These are phyloP conservation scores for Talaromyces sp. DNA, from an alignment of 2,329 filamentous ascomycete genomes.

Conservation along the genomic window DNA sequence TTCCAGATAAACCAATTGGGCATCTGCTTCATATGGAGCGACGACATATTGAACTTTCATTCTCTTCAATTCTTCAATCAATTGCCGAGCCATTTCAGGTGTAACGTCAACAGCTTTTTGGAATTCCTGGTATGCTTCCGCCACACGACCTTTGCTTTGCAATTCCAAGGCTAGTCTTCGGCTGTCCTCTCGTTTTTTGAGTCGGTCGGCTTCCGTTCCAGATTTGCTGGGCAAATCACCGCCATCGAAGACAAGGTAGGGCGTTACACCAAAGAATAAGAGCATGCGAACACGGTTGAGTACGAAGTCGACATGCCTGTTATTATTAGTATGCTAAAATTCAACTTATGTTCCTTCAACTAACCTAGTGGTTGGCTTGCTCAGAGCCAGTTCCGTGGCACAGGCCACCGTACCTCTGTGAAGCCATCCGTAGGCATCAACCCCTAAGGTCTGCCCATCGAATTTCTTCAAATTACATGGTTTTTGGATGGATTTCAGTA, in stretches of 20 bases:
- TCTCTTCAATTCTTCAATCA: conserved; percentile 89
- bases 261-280: conserved; percentile 86
- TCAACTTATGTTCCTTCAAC: conserved; percentile 26
- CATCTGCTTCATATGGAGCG: conserved; percentile 94
- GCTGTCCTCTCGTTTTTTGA: conserved; percentile 71
- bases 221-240: conserved; percentile 93
- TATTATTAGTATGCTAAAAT: conserved; percentile 21
- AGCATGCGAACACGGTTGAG: conserved; percentile 92
- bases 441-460: conserved; percentile 80
- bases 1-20: conserved; percentile 94
- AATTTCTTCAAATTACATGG: conserved; percentile 83
- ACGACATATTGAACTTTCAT: conserved; percentile 80
- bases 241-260: conserved; percentile 93
- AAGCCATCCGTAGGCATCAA: conserved; percentile 97
- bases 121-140: conserved; percentile 78
- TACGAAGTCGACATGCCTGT: conserved; percentile 81
- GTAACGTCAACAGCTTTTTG: conserved; percentile 96
- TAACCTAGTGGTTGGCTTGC: conserved; percentile 82
- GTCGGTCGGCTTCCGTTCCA: conserved; percentile 73
- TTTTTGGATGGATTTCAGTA: conserved; percentile 95
- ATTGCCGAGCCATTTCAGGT: conserved; percentile 84
- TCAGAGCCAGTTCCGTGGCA: conserved; percentile 83
- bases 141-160: conserved; percentile 72
- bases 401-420: conserved; percentile 89
- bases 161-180: conserved; percentile 73